A percentile compares a stretch with the other conserved stretches of the same genome.
Evolutionary conservation across 495 filamentous ascomycete genomes (phyloP).

Genomic region (Xylaria telfairii): DNA sequence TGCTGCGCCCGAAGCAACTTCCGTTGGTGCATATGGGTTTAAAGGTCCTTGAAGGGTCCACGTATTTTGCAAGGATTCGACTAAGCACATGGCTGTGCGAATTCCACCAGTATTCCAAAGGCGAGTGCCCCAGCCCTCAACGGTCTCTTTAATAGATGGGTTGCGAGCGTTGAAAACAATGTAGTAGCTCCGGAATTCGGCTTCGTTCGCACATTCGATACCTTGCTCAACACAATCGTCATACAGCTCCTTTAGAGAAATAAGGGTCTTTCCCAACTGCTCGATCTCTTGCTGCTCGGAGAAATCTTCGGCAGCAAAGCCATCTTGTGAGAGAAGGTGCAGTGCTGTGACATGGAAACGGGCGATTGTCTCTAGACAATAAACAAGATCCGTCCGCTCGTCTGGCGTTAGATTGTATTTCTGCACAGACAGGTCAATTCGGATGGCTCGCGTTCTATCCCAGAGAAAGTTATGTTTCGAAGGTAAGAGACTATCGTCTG

Average conservation of each 20-base stretch:
- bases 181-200: constrained; percentile 89
- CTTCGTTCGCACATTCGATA: constrained; percentile 69
- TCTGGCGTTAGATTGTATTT: constrained; percentile 68
- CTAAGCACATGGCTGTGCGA: constrained; percentile 47
- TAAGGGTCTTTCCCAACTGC: constrained; percentile 84
- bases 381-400: constrained; percentile 71
- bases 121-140: constrained; percentile 78
- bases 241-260: constrained; percentile 88
- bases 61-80: constrained; percentile 61
- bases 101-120: constrained; percentile 68
- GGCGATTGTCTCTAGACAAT: constrained; percentile 86
- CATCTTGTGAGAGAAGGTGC: constrained; percentile 77
- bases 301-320: constrained; percentile 71
- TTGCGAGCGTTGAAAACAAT: constrained; percentile 83
- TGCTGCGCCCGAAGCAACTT: constrained; percentile 59
- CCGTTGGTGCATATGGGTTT: constrained; percentile 50
- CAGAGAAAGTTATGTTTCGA: constrained; percentile 86
- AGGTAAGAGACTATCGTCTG: constrained; percentile 66
- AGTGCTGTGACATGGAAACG: constrained; percentile 90
- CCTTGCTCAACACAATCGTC: constrained; percentile 67
- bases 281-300: constrained; percentile 89
- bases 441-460: constrained; percentile 89
- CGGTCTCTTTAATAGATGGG: constrained; percentile 74
- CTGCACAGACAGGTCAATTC: constrained; percentile 90
- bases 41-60: constrained; percentile 69